Conservation (phyloP, 768 basidiomycete genomes). For the Termitomyces sp. region DNA sequence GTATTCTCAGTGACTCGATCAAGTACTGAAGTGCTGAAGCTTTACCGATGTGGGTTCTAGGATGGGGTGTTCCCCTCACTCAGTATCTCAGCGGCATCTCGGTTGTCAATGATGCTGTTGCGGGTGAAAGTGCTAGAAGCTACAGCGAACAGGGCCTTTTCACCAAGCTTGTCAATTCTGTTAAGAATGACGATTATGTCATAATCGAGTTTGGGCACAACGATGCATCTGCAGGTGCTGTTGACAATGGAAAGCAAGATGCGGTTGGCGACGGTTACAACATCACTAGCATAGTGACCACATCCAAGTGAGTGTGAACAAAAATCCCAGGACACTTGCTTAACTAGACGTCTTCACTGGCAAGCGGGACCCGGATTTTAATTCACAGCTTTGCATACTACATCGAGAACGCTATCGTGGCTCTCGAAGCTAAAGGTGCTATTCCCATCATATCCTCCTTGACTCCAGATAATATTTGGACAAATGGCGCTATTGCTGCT, state of each 20-base stretch:
- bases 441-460: slow-evolving; percentile 47
- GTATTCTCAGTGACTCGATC: slow-evolving; percentile 14
- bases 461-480: slow-evolving; percentile 48
- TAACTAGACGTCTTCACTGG: not conserved
- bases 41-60: slow-evolving; percentile 18
- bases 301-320: not conserved
- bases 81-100: slow-evolving; percentile 38
- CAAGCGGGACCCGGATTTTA: slow-evolving; percentile 36
- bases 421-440: slow-evolving; percentile 44
- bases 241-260: slow-evolving; percentile 43
- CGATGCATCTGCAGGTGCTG: slow-evolving; percentile 31
- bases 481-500: slow-evolving; percentile 30
- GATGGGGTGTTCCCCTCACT: slow-evolving; percentile 44
- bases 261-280: slow-evolving; percentile 30
- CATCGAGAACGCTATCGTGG: slow-evolving; percentile 40
- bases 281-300: slow-evolving; percentile 4
- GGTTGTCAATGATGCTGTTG: slow-evolving; percentile 46
- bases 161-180: slow-evolving; percentile 39
- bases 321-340: not conserved
- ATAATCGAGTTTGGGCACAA: slow-evolving; percentile 52
- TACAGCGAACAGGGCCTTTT: slow-evolving; percentile 50
- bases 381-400: slow-evolving; percentile 49
- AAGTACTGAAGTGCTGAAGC: no score
- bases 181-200: slow-evolving; percentile 39
- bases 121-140: slow-evolving; percentile 44